phyloP scores from a whole-genome alignment of 352 stramenopile species.

The Blastocystis hominis region DNA sequence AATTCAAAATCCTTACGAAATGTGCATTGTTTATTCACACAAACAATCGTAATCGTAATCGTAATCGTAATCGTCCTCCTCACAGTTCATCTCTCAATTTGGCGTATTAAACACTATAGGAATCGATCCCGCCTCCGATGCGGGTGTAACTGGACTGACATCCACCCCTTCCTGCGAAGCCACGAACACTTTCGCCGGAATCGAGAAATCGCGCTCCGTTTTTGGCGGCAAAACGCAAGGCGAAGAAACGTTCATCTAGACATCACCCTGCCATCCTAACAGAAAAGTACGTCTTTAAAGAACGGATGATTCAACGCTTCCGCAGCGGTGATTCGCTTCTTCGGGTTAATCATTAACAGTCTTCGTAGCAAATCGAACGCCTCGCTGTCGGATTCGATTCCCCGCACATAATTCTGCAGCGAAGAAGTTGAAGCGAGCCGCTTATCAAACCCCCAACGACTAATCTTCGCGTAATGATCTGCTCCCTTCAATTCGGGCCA shows the following conservation, averaged over 20 bases:
- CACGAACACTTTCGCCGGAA: neutral
- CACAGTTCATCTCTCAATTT: neutral
- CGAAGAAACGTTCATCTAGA: neutral
- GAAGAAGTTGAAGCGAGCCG: neutral
- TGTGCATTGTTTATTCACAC: neutral
- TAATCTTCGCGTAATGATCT: slow-evolving; percentile 8
- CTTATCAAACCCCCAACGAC: slow-evolving; percentile 21
- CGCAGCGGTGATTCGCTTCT: slow-evolving; percentile 78
- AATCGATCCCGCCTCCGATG: neutral
- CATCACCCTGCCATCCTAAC: neutral
- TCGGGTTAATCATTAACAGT: slow-evolving; percentile 81
- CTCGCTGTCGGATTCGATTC: neutral
- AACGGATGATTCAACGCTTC: slow-evolving; percentile 77
- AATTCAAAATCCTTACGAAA: slow-evolving; percentile 68
- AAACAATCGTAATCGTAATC: neutral
- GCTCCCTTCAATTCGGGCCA: slow-evolving; percentile 25
- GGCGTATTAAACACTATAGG: neutral
- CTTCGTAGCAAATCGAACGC: slow-evolving; percentile 76
- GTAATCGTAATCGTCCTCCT: too few relatives aligned
- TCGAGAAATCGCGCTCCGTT: neutral
- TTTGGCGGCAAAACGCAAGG: neutral
- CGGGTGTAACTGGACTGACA: neutral
- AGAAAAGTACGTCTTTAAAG: slow-evolving; percentile 65
- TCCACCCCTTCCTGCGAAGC: neutral
- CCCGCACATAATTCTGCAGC: slow-evolving; percentile 3